Conservation (phyloP, 2,329 filamentous ascomycete species). For the Thyridium curvatum region DNA sequence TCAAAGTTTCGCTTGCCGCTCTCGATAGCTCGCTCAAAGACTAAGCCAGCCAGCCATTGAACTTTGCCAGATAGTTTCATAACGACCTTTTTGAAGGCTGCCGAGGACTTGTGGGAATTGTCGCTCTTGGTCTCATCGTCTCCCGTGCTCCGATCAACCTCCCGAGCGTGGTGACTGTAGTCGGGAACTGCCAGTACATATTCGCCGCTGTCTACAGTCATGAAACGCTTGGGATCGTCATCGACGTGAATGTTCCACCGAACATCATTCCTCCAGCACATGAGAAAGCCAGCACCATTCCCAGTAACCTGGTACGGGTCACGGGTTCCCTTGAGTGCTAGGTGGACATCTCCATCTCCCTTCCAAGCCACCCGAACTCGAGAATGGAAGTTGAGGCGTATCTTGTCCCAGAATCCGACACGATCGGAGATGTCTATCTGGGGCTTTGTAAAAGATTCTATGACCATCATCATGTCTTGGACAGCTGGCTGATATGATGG, state of each 20-base stretch:
- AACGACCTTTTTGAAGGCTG: slow-evolving; percentile 94
- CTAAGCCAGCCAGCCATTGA: slow-evolving; percentile 82
- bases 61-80: slow-evolving; percentile 99
- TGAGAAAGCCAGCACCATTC: slow-evolving; percentile 88
- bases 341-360: slow-evolving; percentile 89
- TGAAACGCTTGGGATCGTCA: slow-evolving; percentile 85
- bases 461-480: slow-evolving; percentile 99
- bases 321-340: slow-evolving; percentile 83
- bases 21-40: slow-evolving; percentile 81
- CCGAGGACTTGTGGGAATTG: slow-evolving; percentile 62
- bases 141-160: slow-evolving; percentile 39
- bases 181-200: slow-evolving; percentile 94
- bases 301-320: slow-evolving; percentile 93
- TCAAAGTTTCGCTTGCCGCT: slow-evolving; percentile 71
- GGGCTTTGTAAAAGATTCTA: slow-evolving; percentile 95
- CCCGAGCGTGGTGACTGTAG: slow-evolving; percentile 79
- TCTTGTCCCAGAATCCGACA: slow-evolving; percentile 98
- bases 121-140: slow-evolving; percentile 51
- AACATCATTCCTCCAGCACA: slow-evolving; percentile 97
- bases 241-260: slow-evolving; percentile 78
- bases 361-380: slow-evolving; percentile 86
- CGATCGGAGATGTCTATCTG: slow-evolving; percentile 89
- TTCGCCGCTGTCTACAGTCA: slow-evolving; percentile 92
- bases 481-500: slow-evolving; percentile 96
- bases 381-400: slow-evolving; percentile 89